Conservation (phyloP, 192 early-diverging fungal genomes). For the Piromyces finnis region DNA sequence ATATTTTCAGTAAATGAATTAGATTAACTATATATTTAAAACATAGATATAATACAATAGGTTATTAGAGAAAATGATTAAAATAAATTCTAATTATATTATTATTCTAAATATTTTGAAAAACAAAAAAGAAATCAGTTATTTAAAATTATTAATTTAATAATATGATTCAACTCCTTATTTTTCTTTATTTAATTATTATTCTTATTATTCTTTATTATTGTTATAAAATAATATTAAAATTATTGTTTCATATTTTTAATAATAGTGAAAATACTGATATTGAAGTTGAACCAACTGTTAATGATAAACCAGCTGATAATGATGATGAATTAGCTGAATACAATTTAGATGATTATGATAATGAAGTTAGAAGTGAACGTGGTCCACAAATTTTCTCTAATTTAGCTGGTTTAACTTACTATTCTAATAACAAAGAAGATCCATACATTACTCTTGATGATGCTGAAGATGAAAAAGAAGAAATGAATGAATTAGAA, state of each 20-base stretch:
- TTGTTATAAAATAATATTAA: no score
- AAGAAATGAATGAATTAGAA: constrained; percentile 64
- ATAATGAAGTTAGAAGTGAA: constrained; percentile 46
- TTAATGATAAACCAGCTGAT: constrained; percentile 4
- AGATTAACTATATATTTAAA: no score
- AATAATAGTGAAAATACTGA: background rate
- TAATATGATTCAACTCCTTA: no score
- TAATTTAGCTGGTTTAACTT: constrained; percentile 75
- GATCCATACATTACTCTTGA: constrained; percentile 71
- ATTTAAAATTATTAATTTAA: no score
- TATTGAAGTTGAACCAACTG: background rate
- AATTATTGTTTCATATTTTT: background rate
- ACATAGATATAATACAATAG: no score
- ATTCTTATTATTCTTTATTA: no score
- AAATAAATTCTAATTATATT: no score
- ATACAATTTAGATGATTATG: constrained; percentile 91
- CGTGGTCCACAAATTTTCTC: constrained; percentile 42
- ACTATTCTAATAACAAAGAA: constrained; percentile 55
- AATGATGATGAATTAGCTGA: constrained; percentile 43
- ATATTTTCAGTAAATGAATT: no score
- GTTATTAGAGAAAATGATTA: no score
- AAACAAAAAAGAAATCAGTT: no score
- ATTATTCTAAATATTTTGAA: no score
- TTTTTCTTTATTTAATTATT: no score
- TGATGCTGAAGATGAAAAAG: constrained; percentile 56